Base-by-base conservation (phyloP, 2,329 filamentous ascomycete genomes). In the Aspergillus ruber region DNA sequence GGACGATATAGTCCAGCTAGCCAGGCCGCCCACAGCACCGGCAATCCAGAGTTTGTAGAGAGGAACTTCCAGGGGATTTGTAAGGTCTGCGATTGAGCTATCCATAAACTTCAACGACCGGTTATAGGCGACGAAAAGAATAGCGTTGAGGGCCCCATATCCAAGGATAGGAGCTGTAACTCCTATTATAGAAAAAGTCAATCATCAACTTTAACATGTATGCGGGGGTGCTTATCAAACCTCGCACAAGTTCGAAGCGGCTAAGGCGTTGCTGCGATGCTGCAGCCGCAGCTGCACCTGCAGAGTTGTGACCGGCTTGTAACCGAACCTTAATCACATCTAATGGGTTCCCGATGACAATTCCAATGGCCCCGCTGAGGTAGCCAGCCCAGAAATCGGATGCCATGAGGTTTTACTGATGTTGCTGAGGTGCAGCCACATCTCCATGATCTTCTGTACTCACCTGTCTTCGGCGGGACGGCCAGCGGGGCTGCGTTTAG, bases 371-470 rank as follows among this genome's bases (percentile, higher is more conserved):
- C 45, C 91, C 91, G 63, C 86, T 91, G 51, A 93, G 72, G 68
- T 95, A 96, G 61, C 90, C 90, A 49, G 90, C 88, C 87, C 88
- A 95, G 69, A 96, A 96, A 65, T 95, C 90, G 57, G 88, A 82
- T 44, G 87, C 88, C 87, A 93, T 91, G 40, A 42, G 20, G 6
- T 18, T 17, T 20, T n/a, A 42, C 23, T 18, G 40, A 42, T 42
- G 20, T 15, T 18, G 13, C 40, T 25, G 21, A 21, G 13, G 6
- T 15, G 21, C 39, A 13, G 18, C 23, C 23, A 27, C 32, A 17
- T 25, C 27, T 25, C 15, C n/a, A 20, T 29, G 23, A 23, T 42
- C 20, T 27, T 39, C 29, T 39, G 35, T 44, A 38, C 20, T 25
- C 43, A 27, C 33, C 33, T 35, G 15, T 18, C 33, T 27, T 42